Evolutionary conservation across 805 yeast species (phyloP), one percentile per base, ranked within the genome.

Genomic region (Monosporozyma servazzii): DNA sequence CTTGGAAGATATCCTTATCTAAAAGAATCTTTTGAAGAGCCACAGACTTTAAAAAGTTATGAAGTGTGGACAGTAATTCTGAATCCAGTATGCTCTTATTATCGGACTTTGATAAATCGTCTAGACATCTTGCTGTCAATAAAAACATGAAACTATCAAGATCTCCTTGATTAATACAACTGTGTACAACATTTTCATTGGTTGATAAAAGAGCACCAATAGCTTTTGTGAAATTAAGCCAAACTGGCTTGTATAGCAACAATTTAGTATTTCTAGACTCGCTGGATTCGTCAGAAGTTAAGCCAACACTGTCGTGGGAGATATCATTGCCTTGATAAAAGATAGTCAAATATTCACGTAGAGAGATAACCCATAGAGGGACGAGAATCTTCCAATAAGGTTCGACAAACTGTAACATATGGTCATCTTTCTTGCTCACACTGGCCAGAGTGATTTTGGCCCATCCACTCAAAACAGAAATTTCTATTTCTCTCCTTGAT

Each of bases 71-170:
- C 11, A 77, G 60, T 2, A 82, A 77, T 30, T 67, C 61, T 30
- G 61, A 51, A 21, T 69, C 65, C 11, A 60, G 48, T 1, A 56
- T 54, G 33, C 53, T 51, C 30, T 65, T 66, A 27, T 66, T 66
- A 13, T 54, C 51, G 43, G 58, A 59, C 48, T 75, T 77, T 47
- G 84, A 76, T 54, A 89, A 72, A 0, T 84, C 78, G 58, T 87
- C 95, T 47, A 89, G 75, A 63, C 96, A 88, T 57, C 87, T 86
- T 10, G 96, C 86, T 68, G 85, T 86, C 40, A 90, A 65, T 30
- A 89, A 83, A 62, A 88, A 86, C 66, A 86, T 82, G 57, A 89
- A 86, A 54, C 79, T 80, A 4, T 76, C 73, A 1, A 79, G 70
- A 54, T 83, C 89, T 10, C 76, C 80, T 17, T 53, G 31, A 5